Evolutionary conservation across 805 yeast genomes (phyloP), one percentile per base, ranked within the genome.

Genomic region (Komagataella pastoris): DNA sequence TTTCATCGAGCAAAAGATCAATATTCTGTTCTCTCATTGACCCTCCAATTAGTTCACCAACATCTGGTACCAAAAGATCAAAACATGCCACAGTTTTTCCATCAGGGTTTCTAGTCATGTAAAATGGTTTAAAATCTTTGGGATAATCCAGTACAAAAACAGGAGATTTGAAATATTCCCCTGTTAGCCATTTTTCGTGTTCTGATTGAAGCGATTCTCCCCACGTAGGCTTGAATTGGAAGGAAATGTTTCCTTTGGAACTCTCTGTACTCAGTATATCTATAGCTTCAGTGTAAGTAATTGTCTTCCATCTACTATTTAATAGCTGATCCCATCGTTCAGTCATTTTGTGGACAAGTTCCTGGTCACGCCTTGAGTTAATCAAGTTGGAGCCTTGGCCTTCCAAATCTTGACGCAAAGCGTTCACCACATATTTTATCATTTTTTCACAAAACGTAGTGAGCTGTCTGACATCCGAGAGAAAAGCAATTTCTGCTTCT

Each of bases 31-130:
- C 96, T 65, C 99, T 85, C 54, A 93, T 58, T 0, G 97, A 88
- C 0, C 99, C 99, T 2, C 99, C 99, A 6, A 88, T 82, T 14
- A 93, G 69, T 64, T 93, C 99, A 21, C 98, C 99, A 52, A 93
- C 76, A 17, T 83, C 91, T 0, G 99, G 99, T 17, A 91, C 77
- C 4, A 93, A 67, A 49, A 93, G 72, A 62, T 93, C 99, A 61
- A 81, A 93, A 60, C 98, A 90, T 0, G 86, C 95, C 2, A 88
- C 97, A 0, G 96, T 88, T 5, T 66, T 62, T 0, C 61, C 58
- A 50, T 68, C 73, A 12, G 52, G 56, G 50, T 80, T 76, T 24
- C 65, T 63, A 52, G 81, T 83, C 99, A 93, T 93, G 69, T 93
- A 93, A 61, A 93, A 93, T 0, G 99, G 95, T 62, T 93, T 93